Evolutionary conservation across 2,329 filamentous ascomycete genomes (phyloP).

Genomic region (Rhynchosporium agropyri): DNA sequence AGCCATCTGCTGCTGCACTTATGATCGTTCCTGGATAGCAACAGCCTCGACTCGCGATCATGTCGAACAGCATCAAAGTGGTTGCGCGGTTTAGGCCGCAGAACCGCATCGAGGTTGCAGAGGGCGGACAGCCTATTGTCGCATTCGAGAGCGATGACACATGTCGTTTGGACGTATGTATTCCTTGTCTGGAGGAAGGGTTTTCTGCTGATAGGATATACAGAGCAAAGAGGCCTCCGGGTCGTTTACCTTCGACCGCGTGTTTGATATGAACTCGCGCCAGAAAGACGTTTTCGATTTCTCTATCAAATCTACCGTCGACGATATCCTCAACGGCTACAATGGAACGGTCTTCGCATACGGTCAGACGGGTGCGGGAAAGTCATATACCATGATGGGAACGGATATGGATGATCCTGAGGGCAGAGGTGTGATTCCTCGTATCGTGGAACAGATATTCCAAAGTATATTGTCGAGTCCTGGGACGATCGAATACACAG

Average conservation of each 20-base stretch:
- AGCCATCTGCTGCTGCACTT: conserved; percentile 31
- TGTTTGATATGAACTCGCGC: conserved; percentile 91
- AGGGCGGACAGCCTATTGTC: conserved; percentile 90
- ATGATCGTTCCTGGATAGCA: conserved; percentile 40
- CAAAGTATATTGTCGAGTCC: conserved; percentile 90
- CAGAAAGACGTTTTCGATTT: conserved; percentile 97
- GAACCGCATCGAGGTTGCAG: conserved; percentile 90
- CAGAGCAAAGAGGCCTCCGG: conserved; percentile 83
- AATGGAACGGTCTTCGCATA: conserved; percentile 99
- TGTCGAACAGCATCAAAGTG: conserved; percentile 72
- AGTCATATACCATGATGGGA: conserved; percentile 99
- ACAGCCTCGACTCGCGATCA: conserved; percentile 37
- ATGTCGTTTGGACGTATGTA: conserved; percentile 77
- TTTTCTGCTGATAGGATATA: conserved; percentile 38
- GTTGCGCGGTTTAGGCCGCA: conserved; percentile 97
- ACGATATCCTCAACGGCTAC: conserved; percentile 98
- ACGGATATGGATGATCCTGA: conserved; percentile 89
- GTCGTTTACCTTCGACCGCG: conserved; percentile 93
- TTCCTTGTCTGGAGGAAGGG: background rate
- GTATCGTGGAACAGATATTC: conserved; percentile 97
- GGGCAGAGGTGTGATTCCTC: conserved; percentile 90
- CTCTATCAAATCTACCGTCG: conserved; percentile 92
- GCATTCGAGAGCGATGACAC: conserved; percentile 86
- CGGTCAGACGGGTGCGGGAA: conserved; percentile 96
- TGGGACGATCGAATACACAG: conserved; percentile 96